Percentiles rank a stretch among this genome's conserved stretches.
Evolutionary conservation across 1,284 basidiomycete species (phyloP).

Genomic region (Xanthoconium separans): DNA sequence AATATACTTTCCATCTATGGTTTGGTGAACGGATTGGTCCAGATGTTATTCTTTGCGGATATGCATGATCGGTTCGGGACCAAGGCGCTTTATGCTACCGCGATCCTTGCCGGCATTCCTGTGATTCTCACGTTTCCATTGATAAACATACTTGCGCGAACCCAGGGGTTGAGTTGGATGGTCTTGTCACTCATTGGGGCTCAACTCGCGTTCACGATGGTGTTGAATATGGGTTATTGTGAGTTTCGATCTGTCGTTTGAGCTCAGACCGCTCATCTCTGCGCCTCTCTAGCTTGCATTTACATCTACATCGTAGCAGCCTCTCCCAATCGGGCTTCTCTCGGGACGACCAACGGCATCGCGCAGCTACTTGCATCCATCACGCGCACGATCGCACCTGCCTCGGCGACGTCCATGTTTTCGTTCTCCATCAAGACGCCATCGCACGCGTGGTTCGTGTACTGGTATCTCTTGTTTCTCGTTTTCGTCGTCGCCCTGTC

Average conservation of each 20-base stretch:
- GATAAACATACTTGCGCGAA: conserved; percentile 50
- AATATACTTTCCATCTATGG: conserved; percentile 60
- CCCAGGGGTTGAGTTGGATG: conserved; percentile 39
- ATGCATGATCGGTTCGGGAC: conserved; percentile 59
- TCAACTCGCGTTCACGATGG: conserved; percentile 49
- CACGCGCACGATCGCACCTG: conserved; percentile 74
- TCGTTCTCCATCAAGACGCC: conserved; percentile 63
- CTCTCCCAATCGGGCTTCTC: conserved; percentile 57
- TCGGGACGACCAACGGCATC: conserved; percentile 79
- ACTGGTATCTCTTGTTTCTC: conserved; percentile 49
- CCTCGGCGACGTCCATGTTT: conserved; percentile 64
- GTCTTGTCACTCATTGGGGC: conserved; percentile 50
- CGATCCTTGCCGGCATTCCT: conserved; percentile 49
- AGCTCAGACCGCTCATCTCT: conserved; percentile 2
- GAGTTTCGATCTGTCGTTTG: conserved; percentile 9
- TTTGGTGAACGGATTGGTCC: conserved; percentile 60
- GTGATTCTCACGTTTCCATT: conserved; percentile 57
- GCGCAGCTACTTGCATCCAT: conserved; percentile 58
- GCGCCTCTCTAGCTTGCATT: conserved; percentile 48
- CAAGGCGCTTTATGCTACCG: conserved; percentile 53
- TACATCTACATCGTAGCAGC: conserved; percentile 65
- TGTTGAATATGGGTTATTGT: conserved; percentile 60
- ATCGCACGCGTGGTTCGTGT: conserved; percentile 61
- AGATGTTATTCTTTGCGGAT: conserved; percentile 62
- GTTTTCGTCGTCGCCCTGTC: conserved; percentile 33